Base-by-base conservation (phyloP, 495 filamentous ascomycete species). In the Aspergillus avenaceus region DNA sequence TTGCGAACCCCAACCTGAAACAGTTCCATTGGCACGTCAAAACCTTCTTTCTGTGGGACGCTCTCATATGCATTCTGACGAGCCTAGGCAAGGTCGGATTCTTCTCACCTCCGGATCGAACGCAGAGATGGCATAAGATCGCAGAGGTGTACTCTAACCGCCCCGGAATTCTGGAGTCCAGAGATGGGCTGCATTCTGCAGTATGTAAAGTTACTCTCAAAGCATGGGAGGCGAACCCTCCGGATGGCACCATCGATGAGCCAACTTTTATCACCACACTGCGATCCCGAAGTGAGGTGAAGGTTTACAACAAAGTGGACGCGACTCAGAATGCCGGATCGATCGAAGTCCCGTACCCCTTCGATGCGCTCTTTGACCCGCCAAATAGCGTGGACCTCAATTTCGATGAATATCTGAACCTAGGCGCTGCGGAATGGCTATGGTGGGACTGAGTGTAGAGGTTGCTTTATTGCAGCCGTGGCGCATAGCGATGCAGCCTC, bases 11-110 rank as follows among this genome's bases (percentile, higher is more conserved):
- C 6, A 23, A 16, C 21, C 18, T 41, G 24, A 25, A 27, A 19
- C 46, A 49, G 12, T 54, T 47, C 16, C 42, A 31, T 13, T 58
- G 55, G 55, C 47, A 58, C 2, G 42, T 36, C 8, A 26, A 50
- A 27, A 32, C 55, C 1, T 58, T 51, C 18, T 56, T 56, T 36
- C 22, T 58, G 8, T 54, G 55, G 55, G 55, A 57, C 25, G 45
- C 54, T 2, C 41, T 57, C 4, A 14, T 57, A 18, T 57, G 54
- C 40, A 47, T 57, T 19, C 49, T 57, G 9, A 26, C 26, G 4
- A 53, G 45, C 21, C 34, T 57, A 0, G 46, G 40, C 28, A 24
- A 46, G n/a, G 25, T 34, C 12, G 54, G 49, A 31, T 53, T 57
- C 36, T 50, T 49, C 41, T 53, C 49, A 6, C 25, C 45, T 0